phyloP scores from a whole-genome alignment of 495 filamentous ascomycete genomes.

The Aspergillus bertholletiae region DNA sequence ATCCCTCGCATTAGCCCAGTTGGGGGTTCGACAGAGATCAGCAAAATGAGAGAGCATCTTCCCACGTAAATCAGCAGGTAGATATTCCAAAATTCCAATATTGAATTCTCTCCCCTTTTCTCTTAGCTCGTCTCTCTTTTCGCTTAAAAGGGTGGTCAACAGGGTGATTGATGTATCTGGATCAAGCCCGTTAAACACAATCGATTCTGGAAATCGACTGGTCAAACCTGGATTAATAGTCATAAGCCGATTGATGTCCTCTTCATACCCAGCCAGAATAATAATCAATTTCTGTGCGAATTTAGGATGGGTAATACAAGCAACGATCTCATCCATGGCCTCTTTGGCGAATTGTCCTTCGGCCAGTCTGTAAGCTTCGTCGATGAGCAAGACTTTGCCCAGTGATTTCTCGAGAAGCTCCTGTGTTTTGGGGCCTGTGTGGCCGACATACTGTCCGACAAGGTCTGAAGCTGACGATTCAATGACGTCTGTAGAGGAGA shows the following conservation, averaged over 20 bases:
- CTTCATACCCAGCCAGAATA: constrained; percentile 69
- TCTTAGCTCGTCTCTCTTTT: no score
- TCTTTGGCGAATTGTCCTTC: constrained; percentile 60
- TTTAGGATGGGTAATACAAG: constrained; percentile 60
- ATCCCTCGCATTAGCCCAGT: constrained; percentile 70
- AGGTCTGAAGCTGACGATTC: constrained; percentile 61
- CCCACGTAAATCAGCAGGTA: constrained; percentile 13
- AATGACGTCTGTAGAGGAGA: constrained; percentile 50
- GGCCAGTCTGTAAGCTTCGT: constrained; percentile 58
- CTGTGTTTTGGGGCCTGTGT: constrained; percentile 46
- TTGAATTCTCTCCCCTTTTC: no score
- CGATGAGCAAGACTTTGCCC: constrained; percentile 60
- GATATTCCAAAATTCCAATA: no score
- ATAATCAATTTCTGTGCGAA: constrained; percentile 64
- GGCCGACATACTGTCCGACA: constrained; percentile 53
- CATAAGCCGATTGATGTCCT: constrained; percentile 70
- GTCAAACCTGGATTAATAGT: constrained; percentile 45
- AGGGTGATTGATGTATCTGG: no score
- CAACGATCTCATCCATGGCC: constrained; percentile 71
- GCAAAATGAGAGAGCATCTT: constrained; percentile 35
- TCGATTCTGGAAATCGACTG: constrained; percentile 49
- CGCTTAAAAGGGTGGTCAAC: no score
- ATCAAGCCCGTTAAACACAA: constrained; percentile 43
- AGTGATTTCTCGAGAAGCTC: constrained; percentile 37
- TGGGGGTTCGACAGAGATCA: constrained; percentile 38